These are phyloP conservation scores for Russula sp. DNA, from an alignment of 768 basidiomycete genomes.

Conservation along the genomic window DNA sequence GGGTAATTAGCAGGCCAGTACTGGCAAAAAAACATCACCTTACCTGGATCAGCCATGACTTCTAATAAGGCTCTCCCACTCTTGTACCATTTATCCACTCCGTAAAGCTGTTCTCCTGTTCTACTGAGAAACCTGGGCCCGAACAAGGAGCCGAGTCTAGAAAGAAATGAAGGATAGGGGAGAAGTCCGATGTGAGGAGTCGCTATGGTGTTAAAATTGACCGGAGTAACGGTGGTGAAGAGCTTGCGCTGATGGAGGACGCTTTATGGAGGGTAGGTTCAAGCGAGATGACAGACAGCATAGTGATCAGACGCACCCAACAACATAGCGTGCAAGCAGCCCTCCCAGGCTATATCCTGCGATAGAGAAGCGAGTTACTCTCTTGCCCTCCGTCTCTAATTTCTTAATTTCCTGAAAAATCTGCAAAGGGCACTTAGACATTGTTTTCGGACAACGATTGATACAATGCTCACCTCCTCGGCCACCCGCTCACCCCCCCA, in stretches of 20 bases:
- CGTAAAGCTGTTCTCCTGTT: conserved; percentile 58
- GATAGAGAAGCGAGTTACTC: conserved; percentile 62
- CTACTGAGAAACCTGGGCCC: conserved; percentile 67
- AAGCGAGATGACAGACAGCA: not conserved
- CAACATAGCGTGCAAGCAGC: conserved; percentile 68
- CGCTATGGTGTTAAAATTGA: conserved; percentile 79
- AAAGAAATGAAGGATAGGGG: conserved; percentile 51
- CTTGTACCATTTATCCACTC: conserved; percentile 60
- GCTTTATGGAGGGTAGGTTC: conserved; percentile 28
- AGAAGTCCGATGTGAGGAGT: conserved; percentile 79
- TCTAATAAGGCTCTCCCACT: conserved; percentile 61
- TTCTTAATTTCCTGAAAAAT: conserved; percentile 48
- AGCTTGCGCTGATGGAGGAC: conserved; percentile 61
- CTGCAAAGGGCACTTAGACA: conserved; percentile 29
- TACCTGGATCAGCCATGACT: conserved; percentile 75
- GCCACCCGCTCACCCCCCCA: conserved; percentile 79
- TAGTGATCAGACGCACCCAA: conserved; percentile 42
- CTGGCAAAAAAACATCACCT: not conserved
- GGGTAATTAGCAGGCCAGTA: not conserved
- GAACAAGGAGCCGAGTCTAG: conserved; percentile 43
- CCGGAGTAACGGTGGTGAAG: conserved; percentile 61
- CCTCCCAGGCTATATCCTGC: conserved; percentile 81
- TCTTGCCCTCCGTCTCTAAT: conserved; percentile 45
- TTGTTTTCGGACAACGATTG: not conserved
- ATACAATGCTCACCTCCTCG: conserved; percentile 48